These are phyloP conservation scores for Scedosporium minutisporum DNA, from an alignment of 2,329 filamentous ascomycete species.

Conservation along the genomic window DNA sequence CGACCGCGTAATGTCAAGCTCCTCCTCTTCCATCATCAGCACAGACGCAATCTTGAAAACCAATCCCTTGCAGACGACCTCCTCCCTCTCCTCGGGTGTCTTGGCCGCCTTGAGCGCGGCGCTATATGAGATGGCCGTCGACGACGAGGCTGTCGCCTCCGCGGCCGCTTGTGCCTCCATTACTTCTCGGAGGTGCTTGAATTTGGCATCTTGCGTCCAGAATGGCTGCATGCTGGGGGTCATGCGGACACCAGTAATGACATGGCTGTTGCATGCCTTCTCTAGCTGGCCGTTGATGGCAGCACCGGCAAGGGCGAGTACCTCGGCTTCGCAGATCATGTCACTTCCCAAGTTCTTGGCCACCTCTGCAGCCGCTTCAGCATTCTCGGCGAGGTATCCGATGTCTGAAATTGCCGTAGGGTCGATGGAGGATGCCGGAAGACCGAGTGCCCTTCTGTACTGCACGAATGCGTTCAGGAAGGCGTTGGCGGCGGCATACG, in stretches of 20 bases:
- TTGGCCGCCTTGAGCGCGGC: slow-evolving; percentile 31
- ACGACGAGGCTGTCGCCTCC: slow-evolving; percentile 17
- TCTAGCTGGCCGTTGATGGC: slow-evolving; percentile 37
- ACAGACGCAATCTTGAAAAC: slow-evolving; percentile 37
- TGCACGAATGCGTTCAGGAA: slow-evolving; percentile 34
- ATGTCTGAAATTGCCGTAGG: slow-evolving; percentile 40
- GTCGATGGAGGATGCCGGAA: slow-evolving; percentile 38
- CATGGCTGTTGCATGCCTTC: slow-evolving; percentile 35
- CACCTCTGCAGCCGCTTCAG: slow-evolving; percentile 30
- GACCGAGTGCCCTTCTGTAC: slow-evolving; percentile 26
- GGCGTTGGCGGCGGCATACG: slow-evolving; percentile 41
- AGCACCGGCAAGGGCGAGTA: slow-evolving; percentile 41
- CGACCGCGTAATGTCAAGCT: slow-evolving; percentile 33
- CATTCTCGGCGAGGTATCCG: slow-evolving; percentile 40
- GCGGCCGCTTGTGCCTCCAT: slow-evolving; percentile 27
- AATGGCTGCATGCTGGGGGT: slow-evolving; percentile 36
- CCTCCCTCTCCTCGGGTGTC: slow-evolving; percentile 33
- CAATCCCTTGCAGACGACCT: slow-evolving; percentile 33
- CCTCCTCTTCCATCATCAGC: slow-evolving; percentile 38
- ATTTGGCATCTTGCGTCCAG: slow-evolving; percentile 46
- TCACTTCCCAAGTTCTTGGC: slow-evolving; percentile 40
- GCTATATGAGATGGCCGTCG: slow-evolving; percentile 29
- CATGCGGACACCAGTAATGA: slow-evolving; percentile 44
- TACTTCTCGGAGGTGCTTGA: slow-evolving; percentile 35
- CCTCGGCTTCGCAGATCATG: slow-evolving; percentile 41